These are phyloP conservation scores for Cladosporium cucumerinum DNA, from an alignment of 2,329 filamentous ascomycete species.

Conservation along the genomic window DNA sequence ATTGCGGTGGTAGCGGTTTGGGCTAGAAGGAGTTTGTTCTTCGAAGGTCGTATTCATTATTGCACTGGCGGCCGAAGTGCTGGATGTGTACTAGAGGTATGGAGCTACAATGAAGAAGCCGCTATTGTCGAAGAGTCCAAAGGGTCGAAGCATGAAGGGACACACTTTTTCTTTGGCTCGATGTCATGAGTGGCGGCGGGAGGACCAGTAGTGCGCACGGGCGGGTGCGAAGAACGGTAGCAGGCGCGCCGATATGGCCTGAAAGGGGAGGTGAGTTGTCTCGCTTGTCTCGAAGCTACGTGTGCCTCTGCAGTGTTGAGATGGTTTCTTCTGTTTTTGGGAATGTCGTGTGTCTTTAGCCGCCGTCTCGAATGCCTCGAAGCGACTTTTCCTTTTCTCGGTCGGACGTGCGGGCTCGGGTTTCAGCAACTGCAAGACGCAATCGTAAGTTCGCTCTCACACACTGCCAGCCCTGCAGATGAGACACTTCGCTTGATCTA, in stretches of 20 bases:
- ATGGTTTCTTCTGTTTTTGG: background rate
- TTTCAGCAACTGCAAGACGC: background rate
- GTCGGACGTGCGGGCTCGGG: background rate
- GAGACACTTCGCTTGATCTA: slow-evolving; percentile 16
- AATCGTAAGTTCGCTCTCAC: background rate
- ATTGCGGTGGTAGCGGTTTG: background rate
- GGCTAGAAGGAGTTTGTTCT: background rate
- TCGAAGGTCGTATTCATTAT: background rate
- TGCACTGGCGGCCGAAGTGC: background rate
- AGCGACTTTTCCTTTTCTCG: background rate
- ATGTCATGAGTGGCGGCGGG: background rate
- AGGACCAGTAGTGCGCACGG: background rate
- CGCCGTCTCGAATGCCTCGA: background rate
- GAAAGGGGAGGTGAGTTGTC: background rate
- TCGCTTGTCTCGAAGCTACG: background rate
- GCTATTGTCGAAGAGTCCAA: background rate
- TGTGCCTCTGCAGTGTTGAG: background rate
- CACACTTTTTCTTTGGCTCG: background rate
- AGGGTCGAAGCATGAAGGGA: background rate
- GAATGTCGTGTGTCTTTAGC: background rate
- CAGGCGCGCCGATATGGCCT: background rate
- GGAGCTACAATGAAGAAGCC: slow-evolving; percentile 6
- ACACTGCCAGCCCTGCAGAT: slow-evolving; percentile 11
- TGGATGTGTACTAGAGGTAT: background rate
- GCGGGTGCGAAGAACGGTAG: background rate